Evolutionary conservation across 108 stramenopile species (phyloP).

Genomic region (Nitzschia putrida): DNA sequence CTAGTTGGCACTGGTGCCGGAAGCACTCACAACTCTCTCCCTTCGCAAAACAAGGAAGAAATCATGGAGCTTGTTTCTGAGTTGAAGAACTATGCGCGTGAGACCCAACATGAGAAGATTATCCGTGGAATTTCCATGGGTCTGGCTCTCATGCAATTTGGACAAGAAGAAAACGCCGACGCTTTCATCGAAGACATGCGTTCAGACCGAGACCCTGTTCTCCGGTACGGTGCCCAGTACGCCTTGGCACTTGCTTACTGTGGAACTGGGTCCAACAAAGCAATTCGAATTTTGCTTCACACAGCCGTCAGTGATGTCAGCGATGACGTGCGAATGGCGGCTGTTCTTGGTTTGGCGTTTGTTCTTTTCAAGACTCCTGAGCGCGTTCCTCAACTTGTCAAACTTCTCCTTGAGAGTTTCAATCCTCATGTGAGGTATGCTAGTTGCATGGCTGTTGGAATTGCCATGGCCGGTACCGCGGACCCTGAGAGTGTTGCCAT

Average conservation of each 20-base stretch:
- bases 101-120: slow-evolving; percentile 99
- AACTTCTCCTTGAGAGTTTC: slow-evolving; percentile 96
- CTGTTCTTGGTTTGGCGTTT: slow-evolving; percentile 96
- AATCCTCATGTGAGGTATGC: slow-evolving; percentile 99
- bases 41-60: slow-evolving; percentile 60
- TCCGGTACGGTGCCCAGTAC: slow-evolving; percentile 98
- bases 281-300: slow-evolving; percentile 94
- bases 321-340: slow-evolving; percentile 98
- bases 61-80: slow-evolving; percentile 81
- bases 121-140: slow-evolving; percentile 96
- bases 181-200: slow-evolving; percentile 92
- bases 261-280: slow-evolving; percentile 96
- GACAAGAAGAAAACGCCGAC: slow-evolving; percentile 97
- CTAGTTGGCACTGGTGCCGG: slow-evolving; percentile 92
- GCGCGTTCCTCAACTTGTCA: slow-evolving; percentile 90
- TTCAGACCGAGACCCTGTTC: slow-evolving; percentile 94
- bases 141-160: slow-evolving; percentile 92
- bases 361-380: slow-evolving; percentile 96
- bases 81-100: slow-evolving; percentile 93
- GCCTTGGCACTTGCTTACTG: slow-evolving; percentile 96
- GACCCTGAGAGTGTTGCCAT: slow-evolving; percentile 92
- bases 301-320: slow-evolving; percentile 98
- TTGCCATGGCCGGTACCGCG: slow-evolving; percentile 97
- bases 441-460: slow-evolving; percentile 98
- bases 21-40: slow-evolving; percentile 55